Evolutionary conservation across 2,329 filamentous ascomycete species (phyloP).

Genomic region (Ascochyta koolunga): DNA sequence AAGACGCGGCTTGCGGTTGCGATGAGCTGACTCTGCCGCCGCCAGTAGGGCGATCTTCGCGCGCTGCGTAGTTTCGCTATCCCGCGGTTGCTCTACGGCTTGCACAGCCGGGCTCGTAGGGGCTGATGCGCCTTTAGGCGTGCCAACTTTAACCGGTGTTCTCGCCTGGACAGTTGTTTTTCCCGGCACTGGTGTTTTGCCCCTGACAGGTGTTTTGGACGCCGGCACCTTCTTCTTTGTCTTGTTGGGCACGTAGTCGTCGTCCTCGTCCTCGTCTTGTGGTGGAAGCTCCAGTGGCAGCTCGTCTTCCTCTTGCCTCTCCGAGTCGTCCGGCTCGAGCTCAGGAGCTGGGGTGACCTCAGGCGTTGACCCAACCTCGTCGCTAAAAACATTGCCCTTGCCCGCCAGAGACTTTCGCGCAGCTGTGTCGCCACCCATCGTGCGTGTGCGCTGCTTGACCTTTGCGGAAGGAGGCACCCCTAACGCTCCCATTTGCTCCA

Average conservation of each 20-base stretch:
- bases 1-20: constrained; percentile 38
- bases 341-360: constrained; percentile 52
- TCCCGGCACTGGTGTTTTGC: constrained; percentile 39
- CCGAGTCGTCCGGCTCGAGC: constrained; percentile 48
- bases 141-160: constrained; percentile 37
- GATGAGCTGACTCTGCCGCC: constrained; percentile 50
- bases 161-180: constrained; percentile 40
- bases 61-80: constrained; percentile 30
- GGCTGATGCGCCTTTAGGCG: constrained; percentile 23
- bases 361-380: constrained; percentile 54
- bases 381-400: constrained; percentile 48
- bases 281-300: constrained; percentile 37
- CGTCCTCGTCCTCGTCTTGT: constrained; percentile 54
- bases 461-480: constrained; percentile 71
- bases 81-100: constrained; percentile 16
- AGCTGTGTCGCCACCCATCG: constrained; percentile 44
- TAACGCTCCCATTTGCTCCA: constrained; percentile 83
- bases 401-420: constrained; percentile 51
- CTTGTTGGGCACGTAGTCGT: constrained; percentile 52
- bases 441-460: constrained; percentile 62
- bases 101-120: constrained; percentile 27
- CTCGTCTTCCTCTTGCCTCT: constrained; percentile 47
- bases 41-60: constrained; percentile 49
- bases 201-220: constrained; percentile 45
- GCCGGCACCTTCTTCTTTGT: constrained; percentile 41